Evolutionary conservation across 129 eudicot genomes (phyloP).

Genomic region (Solidago caesia): DNA sequence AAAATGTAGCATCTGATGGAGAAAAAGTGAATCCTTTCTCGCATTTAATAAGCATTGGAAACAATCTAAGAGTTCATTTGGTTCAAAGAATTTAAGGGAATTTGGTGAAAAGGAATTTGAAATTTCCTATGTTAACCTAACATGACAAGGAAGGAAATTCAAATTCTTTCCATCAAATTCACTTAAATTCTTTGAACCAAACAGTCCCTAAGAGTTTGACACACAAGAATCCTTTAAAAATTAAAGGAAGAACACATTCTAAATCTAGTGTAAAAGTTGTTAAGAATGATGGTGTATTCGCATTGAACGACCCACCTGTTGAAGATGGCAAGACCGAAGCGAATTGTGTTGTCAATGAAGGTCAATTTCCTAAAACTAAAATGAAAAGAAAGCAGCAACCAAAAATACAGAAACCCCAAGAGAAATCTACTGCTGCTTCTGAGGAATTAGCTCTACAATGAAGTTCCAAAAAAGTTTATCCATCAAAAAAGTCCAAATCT

Average conservation of each 20-base stretch:
- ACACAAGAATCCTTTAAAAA: slow-evolving; percentile 33
- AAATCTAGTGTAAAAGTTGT: slow-evolving; percentile 34
- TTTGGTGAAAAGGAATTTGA: no score
- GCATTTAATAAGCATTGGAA: slow-evolving; percentile 36
- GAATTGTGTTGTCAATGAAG: slow-evolving; percentile 13
- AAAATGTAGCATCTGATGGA: slow-evolving; percentile 31
- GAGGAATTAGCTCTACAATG: slow-evolving; percentile 30
- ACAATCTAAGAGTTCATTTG: slow-evolving; percentile 39
- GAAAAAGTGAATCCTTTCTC: slow-evolving; percentile 25
- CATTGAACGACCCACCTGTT: slow-evolving; percentile 29
- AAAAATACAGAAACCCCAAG: slow-evolving; percentile 39
- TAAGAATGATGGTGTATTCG: slow-evolving; percentile 22
- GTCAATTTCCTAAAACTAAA: slow-evolving; percentile 37
- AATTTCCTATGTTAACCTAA: no score
- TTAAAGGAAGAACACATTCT: slow-evolving; percentile 20
- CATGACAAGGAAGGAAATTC: no score
- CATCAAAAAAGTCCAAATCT: slow-evolving; percentile 39
- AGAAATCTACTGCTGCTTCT: slow-evolving; percentile 36
- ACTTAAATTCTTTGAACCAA: no score
- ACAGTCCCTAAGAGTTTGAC: no score
- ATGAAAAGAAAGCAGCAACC: slow-evolving; percentile 45
- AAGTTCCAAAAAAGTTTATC: slow-evolving; percentile 39
- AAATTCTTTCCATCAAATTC: no score
- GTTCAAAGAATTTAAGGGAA: no score
- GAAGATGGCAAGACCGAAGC: slow-evolving; percentile 33